Evolutionary conservation across 164 flowering plant genomes (phyloP), one percentile per base, ranked within the genome.

Genomic region (Paratinospora sagittata): DNA sequence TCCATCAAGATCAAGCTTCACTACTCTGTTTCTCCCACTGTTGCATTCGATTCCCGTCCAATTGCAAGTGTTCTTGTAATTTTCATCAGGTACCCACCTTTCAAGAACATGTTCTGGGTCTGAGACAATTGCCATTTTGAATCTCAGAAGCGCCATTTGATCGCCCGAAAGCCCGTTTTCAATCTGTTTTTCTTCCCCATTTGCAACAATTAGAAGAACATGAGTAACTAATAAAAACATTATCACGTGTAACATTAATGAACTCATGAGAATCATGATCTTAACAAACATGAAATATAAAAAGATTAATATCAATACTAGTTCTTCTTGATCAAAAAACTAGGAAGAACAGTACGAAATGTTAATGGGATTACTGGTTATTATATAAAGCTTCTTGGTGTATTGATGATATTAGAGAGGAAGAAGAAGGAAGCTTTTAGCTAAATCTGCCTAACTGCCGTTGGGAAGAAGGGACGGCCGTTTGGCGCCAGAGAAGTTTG

Each of bases 11-110:
- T 83, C 90, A 62, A 94, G 86, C 80, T 86, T 70, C 0, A 80
- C 58, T 0, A 91, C 87, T 6, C 74, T 77, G 10, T 68, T 67
- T 17, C 52, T 75, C 0, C 39, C 79, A 43, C 34, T 72, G 75
- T 77, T 76, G 76, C 98, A 94, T 12, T 24, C 61, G 6, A 94
- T 76, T 8, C 98, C 98, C 0, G 83, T 69, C 98, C 98, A 94
- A 62, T 83, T 83, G 74, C 98, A 91, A 4, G 84, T 80, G 62
- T 84, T 88, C 70, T 55, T 8, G 10, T 8, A 21, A 55, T 55
- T 55, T 81, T 57, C 0, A n/a, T 27, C 0, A 19, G 86, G 64
- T 33, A 81, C 85, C 98, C 98, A 91, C 34, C 34, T 77, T 6
- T 69, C 73, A 0, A 93, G 84, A 7, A 76, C 84, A 45, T 74